Evolutionary conservation across 2,329 filamentous ascomycete species (phyloP).

Genomic region (Diaporthe velutina): DNA sequence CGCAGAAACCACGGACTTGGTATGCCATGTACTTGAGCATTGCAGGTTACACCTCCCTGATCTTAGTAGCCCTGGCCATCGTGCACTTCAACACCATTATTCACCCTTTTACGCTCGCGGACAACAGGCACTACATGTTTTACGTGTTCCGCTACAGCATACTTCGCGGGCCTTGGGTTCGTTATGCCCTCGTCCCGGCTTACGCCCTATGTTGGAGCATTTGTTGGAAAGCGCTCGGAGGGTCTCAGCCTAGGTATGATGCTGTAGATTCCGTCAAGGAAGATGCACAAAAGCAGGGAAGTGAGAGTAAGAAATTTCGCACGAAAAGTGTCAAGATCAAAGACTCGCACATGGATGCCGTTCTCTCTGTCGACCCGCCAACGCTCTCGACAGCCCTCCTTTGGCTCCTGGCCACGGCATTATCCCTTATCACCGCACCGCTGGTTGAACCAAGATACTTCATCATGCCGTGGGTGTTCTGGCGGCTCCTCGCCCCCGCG

Average conservation of each 20-base stretch:
- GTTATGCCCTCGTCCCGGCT: slow-evolving; percentile 75
- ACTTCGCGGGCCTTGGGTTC: slow-evolving; percentile 71
- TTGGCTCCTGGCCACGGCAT: slow-evolving; percentile 75
- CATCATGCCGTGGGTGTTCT: slow-evolving; percentile 94
- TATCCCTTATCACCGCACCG: slow-evolving; percentile 89
- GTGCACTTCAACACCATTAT: slow-evolving; percentile 91
- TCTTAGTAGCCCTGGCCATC: slow-evolving; percentile 46
- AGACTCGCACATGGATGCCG: slow-evolving; percentile 36
- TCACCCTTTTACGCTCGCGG: slow-evolving; percentile 94
- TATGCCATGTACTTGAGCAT: slow-evolving; percentile 53
- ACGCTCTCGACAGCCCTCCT: slow-evolving; percentile 67
- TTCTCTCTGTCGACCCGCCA: slow-evolving; percentile 45
- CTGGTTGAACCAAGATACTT: slow-evolving; percentile 97
- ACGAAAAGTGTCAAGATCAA: slow-evolving; percentile 39
- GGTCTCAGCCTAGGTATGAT: slow-evolving; percentile 45
- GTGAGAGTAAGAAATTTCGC: not conserved
- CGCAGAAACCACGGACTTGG: not conserved
- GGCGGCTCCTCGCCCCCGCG: slow-evolving; percentile 82
- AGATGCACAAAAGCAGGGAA: not conserved
- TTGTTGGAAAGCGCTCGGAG: slow-evolving; percentile 73
- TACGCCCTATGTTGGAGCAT: slow-evolving; percentile 81
- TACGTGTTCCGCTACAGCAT: slow-evolving; percentile 93
- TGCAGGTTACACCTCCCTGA: slow-evolving; percentile 36
- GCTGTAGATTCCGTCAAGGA: not conserved
- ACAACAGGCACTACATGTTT: slow-evolving; percentile 98